A percentile compares a stretch with the other conserved stretches of the same genome.
phyloP scores from a whole-genome alignment of 1,284 basidiomycete species.

The Sporisorium graminicola region DNA sequence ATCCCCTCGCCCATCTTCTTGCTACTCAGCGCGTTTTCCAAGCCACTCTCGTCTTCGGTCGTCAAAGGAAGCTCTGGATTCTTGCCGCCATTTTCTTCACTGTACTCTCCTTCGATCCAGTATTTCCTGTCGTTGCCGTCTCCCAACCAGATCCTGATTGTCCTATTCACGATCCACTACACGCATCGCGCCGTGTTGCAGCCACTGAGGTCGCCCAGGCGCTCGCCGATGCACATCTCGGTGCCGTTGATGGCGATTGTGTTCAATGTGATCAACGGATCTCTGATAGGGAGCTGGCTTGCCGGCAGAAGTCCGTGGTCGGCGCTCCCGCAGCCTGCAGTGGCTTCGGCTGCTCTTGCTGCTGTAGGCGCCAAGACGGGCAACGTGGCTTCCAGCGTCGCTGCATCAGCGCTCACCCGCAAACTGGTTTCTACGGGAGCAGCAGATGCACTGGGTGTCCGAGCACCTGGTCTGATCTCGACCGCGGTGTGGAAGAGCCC shows the following conservation, averaged over 20 bases:
- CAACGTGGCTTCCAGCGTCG: constrained; percentile 9
- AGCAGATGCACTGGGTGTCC: constrained; percentile 26
- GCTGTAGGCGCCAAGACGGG: constrained; percentile 15
- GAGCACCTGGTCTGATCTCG: constrained; percentile 48
- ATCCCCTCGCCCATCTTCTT: constrained; percentile 80
- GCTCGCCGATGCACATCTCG: constrained; percentile 80
- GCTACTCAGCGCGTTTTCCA: constrained; percentile 54
- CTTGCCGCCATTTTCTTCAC: constrained; percentile 22
- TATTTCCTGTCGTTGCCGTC: constrained; percentile 68
- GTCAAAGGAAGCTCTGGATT: constrained; percentile 24
- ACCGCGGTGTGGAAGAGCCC: constrained; percentile 63
- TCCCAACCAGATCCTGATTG: constrained; percentile 75
- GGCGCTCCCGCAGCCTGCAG: constrained; percentile 59
- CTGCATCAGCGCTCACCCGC: constrained; percentile 23
- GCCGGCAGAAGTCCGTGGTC: constrained; percentile 52
- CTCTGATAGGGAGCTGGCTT: constrained; percentile 77
- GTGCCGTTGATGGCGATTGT: constrained; percentile 75
- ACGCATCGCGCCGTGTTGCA: constrained; percentile 84
- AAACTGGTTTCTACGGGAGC: constrained; percentile 31
- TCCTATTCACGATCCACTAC: constrained; percentile 82
- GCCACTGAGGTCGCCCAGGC: constrained; percentile 83
- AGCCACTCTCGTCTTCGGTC: constrained; percentile 71
- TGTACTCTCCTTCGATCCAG: constrained; percentile 62
- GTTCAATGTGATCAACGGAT: constrained; percentile 83
- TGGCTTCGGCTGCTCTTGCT: constrained; percentile 60